Conservation (phyloP, 768 basidiomycete genomes). For the Phanerochaete carnosa region DNA sequence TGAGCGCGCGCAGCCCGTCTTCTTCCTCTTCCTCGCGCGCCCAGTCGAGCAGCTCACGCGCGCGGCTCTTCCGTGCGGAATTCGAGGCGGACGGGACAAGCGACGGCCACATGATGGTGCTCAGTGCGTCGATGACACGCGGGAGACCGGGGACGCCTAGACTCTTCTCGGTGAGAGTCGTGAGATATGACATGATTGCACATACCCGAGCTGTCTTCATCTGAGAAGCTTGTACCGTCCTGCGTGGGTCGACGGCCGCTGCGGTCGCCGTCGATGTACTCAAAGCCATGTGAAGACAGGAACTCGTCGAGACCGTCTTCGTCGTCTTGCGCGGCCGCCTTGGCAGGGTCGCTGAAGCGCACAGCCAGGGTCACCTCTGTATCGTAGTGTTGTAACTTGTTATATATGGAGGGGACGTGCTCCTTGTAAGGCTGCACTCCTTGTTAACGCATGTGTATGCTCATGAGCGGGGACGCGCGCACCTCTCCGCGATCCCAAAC, state of each 20-base stretch:
- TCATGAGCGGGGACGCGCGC: slow-evolving; percentile 18
- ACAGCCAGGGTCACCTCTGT: slow-evolving; percentile 76
- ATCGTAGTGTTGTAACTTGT: slow-evolving; percentile 46
- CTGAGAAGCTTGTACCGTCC: slow-evolving; percentile 15
- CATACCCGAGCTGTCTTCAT: slow-evolving; percentile 22
- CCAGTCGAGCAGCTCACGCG: slow-evolving; percentile 39
- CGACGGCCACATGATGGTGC: slow-evolving; percentile 88
- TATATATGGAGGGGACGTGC: slow-evolving; percentile 47
- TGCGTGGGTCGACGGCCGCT: slow-evolving; percentile 15
- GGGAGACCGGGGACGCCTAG: slow-evolving; percentile 43
- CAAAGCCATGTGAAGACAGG: slow-evolving; percentile 68
- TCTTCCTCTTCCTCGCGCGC: slow-evolving; percentile 34
- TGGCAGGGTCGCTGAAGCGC: slow-evolving; percentile 35
- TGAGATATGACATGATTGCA: background rate
- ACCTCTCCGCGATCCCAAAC: slow-evolving; percentile 72
- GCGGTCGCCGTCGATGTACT: slow-evolving; percentile 62
- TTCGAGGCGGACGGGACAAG: slow-evolving; percentile 47
- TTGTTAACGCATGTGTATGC: background rate
- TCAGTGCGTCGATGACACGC: slow-evolving; percentile 73
- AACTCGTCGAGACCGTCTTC: slow-evolving; percentile 61
- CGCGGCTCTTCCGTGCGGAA: slow-evolving; percentile 25
- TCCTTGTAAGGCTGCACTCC: slow-evolving; percentile 52
- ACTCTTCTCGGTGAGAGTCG: background rate
- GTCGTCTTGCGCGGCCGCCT: slow-evolving; percentile 32
- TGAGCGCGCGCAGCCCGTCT: slow-evolving; percentile 33